Conservation (phyloP, 1,139 yeast genomes). For the Trichomonascaceae sp. region DNA sequence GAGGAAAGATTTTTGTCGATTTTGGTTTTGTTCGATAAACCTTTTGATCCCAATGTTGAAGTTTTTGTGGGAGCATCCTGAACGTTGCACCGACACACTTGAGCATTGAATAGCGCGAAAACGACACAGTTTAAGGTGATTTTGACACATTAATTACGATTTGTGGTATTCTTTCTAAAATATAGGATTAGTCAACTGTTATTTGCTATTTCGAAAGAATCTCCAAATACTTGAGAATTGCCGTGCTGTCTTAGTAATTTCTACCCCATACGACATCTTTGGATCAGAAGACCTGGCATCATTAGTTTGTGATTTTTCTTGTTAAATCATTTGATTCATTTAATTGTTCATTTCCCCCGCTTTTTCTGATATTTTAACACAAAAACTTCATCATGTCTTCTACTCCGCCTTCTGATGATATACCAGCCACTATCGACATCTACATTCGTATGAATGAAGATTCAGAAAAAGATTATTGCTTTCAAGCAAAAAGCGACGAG, state of each 20-base stretch:
- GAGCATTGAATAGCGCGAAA: no score
- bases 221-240: no score
- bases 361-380: not conserved
- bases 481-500: constrained; percentile 52
- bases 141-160: no score
- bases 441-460: constrained; percentile 84
- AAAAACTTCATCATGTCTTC: not conserved
- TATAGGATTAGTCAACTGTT: no score
- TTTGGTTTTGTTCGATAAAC: not conserved
- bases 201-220: no score
- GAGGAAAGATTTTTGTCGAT: not conserved
- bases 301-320: not conserved
- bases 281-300: not conserved
- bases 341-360: not conserved
- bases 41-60: not conserved
- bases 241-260: no score
- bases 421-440: constrained; percentile 43
- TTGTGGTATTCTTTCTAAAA: no score
- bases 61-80: no score
- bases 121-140: no score
- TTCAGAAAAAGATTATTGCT: constrained; percentile 82
- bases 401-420: not conserved
- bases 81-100: not conserved
- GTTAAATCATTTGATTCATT: not conserved
- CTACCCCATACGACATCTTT: no score